Percentiles rank a stretch among this genome's conserved stretches.
Conservation (phyloP, 345 rosid species). For the Cochlearia excelsa region DNA sequence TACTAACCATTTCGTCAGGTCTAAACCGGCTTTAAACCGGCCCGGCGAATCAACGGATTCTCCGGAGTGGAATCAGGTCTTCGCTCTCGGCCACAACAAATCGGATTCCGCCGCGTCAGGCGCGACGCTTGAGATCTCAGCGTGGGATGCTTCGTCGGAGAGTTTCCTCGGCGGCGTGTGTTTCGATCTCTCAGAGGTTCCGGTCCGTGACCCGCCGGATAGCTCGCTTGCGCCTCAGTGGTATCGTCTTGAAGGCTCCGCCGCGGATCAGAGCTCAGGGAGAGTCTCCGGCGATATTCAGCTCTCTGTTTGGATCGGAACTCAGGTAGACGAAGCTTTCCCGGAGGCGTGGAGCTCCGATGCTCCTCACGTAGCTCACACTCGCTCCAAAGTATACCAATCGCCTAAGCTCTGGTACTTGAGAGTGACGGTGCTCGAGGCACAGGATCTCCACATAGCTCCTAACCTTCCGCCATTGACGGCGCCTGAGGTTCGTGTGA, state of each 20-base stretch:
- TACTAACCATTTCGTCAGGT: constrained; percentile 41
- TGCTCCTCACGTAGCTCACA: constrained; percentile 77
- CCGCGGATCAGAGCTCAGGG: constrained; percentile 38
- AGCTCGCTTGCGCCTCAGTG: constrained; percentile 90
- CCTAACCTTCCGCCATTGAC: constrained; percentile 81
- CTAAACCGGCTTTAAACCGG: constrained; percentile 57
- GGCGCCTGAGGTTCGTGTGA: constrained; percentile 77
- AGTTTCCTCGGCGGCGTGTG: constrained; percentile 83
- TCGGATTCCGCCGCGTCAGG: constrained; percentile 45
- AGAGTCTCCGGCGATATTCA: constrained; percentile 80
- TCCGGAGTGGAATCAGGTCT: constrained; percentile 87
- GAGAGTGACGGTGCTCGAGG: constrained; percentile 79
- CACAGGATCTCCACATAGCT: constrained; percentile 77
- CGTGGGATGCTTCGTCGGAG: constrained; percentile 77
- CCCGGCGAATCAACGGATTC: constrained; percentile 62
- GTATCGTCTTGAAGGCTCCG: constrained; percentile 72
- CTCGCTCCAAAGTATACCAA: constrained; percentile 90
- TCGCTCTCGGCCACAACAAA: constrained; percentile 56
- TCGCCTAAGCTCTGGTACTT: constrained; percentile 96
- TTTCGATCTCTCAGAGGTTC: constrained; percentile 84
- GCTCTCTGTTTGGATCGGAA: constrained; percentile 91
- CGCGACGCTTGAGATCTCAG: constrained; percentile 71
- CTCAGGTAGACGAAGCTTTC: constrained; percentile 91
- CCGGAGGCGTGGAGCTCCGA: constrained; percentile 93
- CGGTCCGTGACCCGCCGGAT: constrained; percentile 82